Evolutionary conservation across 2,329 filamentous ascomycete species (phyloP).

Genomic region (Ciborinia camelliae): DNA sequence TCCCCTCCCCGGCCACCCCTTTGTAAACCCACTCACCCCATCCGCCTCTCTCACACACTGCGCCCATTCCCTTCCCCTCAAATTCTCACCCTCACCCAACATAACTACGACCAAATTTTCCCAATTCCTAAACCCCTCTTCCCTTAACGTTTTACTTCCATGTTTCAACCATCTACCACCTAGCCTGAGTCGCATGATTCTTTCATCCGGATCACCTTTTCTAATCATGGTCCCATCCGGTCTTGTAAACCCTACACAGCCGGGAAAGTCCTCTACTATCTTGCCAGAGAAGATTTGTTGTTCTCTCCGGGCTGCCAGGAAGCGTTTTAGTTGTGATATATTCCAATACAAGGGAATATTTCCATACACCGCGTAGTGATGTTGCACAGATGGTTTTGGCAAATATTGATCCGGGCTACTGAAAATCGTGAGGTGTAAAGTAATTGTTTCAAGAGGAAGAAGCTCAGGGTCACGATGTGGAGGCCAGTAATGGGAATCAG

Average conservation of each 20-base stretch:
- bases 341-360: background rate
- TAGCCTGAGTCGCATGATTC: background rate
- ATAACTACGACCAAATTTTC: background rate
- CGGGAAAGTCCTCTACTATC: background rate
- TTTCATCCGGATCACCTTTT: background rate
- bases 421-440: background rate
- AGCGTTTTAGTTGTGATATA: background rate
- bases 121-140: slow-evolving; percentile 1
- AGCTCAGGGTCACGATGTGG: background rate
- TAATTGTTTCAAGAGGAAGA: background rate
- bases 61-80: background rate
- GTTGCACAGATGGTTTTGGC: background rate
- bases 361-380: background rate
- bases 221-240: background rate
- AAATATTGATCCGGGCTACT: background rate
- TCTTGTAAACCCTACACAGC: background rate
- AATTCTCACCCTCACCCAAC: background rate
- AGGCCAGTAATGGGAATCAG: background rate
- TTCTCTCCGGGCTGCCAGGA: background rate
- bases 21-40: background rate
- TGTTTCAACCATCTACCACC: background rate
- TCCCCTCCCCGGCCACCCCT: slow-evolving; percentile 10
- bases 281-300: too few relatives aligned
- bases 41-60: background rate
- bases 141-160: background rate